Base-by-base conservation (phyloP, 2,329 filamentous ascomycete genomes). In the Lecanicillium sp. region DNA sequence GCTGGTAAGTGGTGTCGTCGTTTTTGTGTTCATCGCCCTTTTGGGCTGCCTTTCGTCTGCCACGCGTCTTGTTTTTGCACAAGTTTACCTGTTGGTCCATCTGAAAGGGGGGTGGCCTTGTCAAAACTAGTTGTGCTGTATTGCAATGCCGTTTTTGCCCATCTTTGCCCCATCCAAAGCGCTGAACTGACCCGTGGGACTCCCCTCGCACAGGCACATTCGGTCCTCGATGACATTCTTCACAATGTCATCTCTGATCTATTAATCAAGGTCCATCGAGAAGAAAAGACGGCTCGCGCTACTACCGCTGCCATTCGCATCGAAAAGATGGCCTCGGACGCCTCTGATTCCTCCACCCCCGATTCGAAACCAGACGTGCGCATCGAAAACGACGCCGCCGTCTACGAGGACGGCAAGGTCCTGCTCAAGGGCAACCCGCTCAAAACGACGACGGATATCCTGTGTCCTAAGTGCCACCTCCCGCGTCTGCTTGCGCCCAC, bases 211-310 rank as follows among this genome's bases (percentile, higher is more conserved):
- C 48, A 81, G 78, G 68, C 78, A 46, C 71, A 78, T 54, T 64
- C 73, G 16, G 74, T 90, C 43, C 71, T 90, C 52, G 81, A 88
- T 52, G 83, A 89, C 54, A 63, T 82, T 40, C 66, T 90, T 45
- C 79, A 83, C 65, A 88, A 85, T 58, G 74, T 89, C 52, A 72
- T 89, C 48, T 80, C 84, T 58, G 82, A 85, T 56, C 70, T 86
- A 37, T 68, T 86, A 46, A 70, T 87, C 52, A 77, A 84, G 57
- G 79, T 78, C 29, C 85, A 90, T 58, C 82, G 81, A 48, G 75
- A 84, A 49, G 85, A 90, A 63, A 89, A 89, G 66, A 75, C 78
- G 46, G 77, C 85, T 38, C 78, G 81, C 56, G 78, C 78, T 50
- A 63, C 74, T 46, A 73, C 81, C 43, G 72, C 82, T 51, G 70